Evolutionary conservation across 345 rosid species (phyloP), one percentile per base, ranked within the genome.

Genomic region (Conringia planisiliqua): DNA sequence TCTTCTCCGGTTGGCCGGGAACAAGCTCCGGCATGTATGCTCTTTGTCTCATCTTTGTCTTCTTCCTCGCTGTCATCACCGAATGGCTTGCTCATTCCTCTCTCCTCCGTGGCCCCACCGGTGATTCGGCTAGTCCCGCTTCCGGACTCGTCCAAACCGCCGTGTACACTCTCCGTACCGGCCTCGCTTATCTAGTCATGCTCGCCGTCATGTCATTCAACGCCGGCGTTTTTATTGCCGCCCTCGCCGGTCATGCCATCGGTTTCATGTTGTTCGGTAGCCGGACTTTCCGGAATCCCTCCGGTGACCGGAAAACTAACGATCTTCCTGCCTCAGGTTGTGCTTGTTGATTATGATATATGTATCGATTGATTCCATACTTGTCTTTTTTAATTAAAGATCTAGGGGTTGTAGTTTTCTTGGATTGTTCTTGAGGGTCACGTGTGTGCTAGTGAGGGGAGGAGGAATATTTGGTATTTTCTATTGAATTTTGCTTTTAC

Each of bases 1-100:
- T 89, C 66, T 91, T 93, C 81, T 54, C 83, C 7, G 86, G 90
- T 11, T 93, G 98, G 98, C 98, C 98, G 0, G 94, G 91, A 67
- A 77, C 82, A 10, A 81, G 72, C 79, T 35, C 82, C 3, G 85
- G 84, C 70, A 93, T 88, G 98, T 93, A 93, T 47, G 89, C 88
- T 0, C 26, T 85, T 47, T 89, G 91, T 8, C 62, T 91, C 74
- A 27, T 86, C 42, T 86, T 90, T 22, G 87, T 93, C 14, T 89
- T 90, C 71, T 39, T 60, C 7, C 80, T 90, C 4, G 84, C 95
- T 2, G 33, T 89, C 17, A 26, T 86, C 10, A 82, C 83, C 24
- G 98, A 93, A 80, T 84, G 82, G 80, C 74, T 93, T 40, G 67
- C 74, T 26, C 76, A 79, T 55, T 68, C 66, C 12, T 16, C 73